Evolutionary conservation across 164 flowering plant species (phyloP), one percentile per base, ranked within the genome.

Genomic region (Umbellularia californica): DNA sequence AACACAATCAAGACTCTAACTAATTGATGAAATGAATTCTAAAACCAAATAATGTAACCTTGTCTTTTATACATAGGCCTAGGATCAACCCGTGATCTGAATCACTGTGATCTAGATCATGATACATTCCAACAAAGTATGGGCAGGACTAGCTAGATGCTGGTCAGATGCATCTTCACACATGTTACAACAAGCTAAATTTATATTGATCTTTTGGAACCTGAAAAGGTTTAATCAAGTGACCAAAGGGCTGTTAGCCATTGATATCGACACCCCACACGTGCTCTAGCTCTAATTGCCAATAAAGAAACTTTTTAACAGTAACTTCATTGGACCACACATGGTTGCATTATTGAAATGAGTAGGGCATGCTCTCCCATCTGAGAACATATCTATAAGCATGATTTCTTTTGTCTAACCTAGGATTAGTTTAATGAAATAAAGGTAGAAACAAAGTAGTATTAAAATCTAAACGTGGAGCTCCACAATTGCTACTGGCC

Each of bases 331-430:
- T 69, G 71, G 71, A 47, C 71, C 55, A 69, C 71, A 47, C 71
- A 47, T 69, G 71, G 14, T 69, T 35, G 22, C 28, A 69, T 35
- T 69, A 69, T n/a, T 41, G 71, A 69, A 41, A 69, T 69, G 55
- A 69, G 71, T 69, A 22, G 71, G 71, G n/a, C 71, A 69, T 69
- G 71, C 55, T 47, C 71, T 35, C 27, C 55, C 10, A 20, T 30
- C 28, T 11, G 71, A 69, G 25, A 69, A 69, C 71, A 69, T 19
- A 13, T 69, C 24, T 47, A 69, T 69, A 69, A 69, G 20, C 71
- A 69, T 47, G 51, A 69, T 69, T 69, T 69, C 55, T 69, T 69
- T 69, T 69, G 71, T 47, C 71, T n/a, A 47, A 69, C 41, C 55
- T 69, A 47, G 51, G 71, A 69, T 41, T 69, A 69, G 12, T 69